Base-by-base conservation (phyloP, 208 protist species). In the Porcisia hertigi region DNA sequence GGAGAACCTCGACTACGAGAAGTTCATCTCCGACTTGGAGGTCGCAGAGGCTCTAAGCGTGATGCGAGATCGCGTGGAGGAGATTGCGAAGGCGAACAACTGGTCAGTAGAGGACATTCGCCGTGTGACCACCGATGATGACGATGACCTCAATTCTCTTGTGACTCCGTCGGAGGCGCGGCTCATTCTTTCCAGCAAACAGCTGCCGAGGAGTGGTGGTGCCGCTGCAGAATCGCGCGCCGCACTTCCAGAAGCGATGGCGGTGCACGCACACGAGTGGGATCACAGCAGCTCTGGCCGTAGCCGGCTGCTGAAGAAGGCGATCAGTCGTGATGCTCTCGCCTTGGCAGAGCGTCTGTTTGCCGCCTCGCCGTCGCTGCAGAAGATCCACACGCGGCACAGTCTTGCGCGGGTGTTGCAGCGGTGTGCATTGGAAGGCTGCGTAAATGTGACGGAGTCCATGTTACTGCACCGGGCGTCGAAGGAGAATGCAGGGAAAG, bases 21-120 rank as follows among this genome's bases (percentile, higher is more conserved):
- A 87, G 74, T 98, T 95, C 64, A 95, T 98, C 73, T 87, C 81
- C 60, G 94, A 98, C 82, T 97, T 93, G 59, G 93, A 94, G 69
- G 89, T 98, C n/a, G 81, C 90, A 12, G 92, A 96, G 76, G 94
- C 94, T 60, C 85, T 98, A 14, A 72, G 77, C 8, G 85, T 97
- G 49, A 98, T 98, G 94, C 92, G 94, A 9, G 92, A 98, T 49
- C 87, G 94, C n/a, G 93, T 98, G 36, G 69, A 85, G 65, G 82
- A 95, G 60, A 90, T 98, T 62, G 92, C 92, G 36, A 69, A 74
- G 52, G 89, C 88, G 63, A 95, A 96, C 65, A 79, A 94, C 81
- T 93, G 87, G 88, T 89, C 81, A 47, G 85, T 86, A 23, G 92
- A 94, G 0, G 89, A 93, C 12, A 83, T 95, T 30, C 72, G 75